A percentile compares a stretch with the other conserved stretches of the same genome.
phyloP scores from a whole-genome alignment of 2,329 filamentous ascomycete species.

The Penicillium frequentans region DNA sequence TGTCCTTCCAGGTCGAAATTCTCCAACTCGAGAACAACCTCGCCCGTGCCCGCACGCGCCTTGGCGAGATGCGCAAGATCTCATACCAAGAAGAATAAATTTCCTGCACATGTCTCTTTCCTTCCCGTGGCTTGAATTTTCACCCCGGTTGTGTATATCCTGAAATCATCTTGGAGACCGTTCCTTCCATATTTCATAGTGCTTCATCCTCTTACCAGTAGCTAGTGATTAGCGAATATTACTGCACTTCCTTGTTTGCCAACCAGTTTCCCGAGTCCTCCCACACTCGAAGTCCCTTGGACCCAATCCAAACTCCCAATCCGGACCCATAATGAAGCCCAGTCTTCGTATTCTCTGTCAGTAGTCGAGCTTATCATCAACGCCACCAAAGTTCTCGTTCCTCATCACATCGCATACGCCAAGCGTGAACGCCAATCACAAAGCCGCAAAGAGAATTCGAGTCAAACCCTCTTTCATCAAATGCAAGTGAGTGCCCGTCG shows the following conservation, averaged over 20 bases:
- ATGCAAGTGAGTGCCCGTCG: background rate
- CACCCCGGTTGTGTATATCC: slow-evolving; percentile 9
- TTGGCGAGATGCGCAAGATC: slow-evolving; percentile 98
- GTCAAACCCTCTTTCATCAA: background rate
- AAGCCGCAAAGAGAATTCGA: background rate
- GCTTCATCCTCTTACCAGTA: background rate
- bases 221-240: background rate
- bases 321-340: background rate
- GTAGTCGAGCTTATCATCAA: background rate
- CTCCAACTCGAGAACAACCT: slow-evolving; percentile 90
- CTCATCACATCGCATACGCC: background rate
- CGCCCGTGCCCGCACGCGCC: slow-evolving; percentile 71
- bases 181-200: background rate
- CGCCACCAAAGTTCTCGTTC: background rate
- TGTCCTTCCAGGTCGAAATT: slow-evolving; percentile 78
- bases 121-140: background rate
- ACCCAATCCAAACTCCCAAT: background rate
- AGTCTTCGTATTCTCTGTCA: background rate
- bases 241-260: background rate
- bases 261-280: background rate
- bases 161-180: background rate
- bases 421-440: background rate
- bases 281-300: background rate
- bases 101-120: background rate
- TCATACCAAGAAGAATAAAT: slow-evolving; percentile 76